Evolutionary conservation across 345 rosid species (phyloP).

Genomic region (Psidium friedrichsthalianum): DNA sequence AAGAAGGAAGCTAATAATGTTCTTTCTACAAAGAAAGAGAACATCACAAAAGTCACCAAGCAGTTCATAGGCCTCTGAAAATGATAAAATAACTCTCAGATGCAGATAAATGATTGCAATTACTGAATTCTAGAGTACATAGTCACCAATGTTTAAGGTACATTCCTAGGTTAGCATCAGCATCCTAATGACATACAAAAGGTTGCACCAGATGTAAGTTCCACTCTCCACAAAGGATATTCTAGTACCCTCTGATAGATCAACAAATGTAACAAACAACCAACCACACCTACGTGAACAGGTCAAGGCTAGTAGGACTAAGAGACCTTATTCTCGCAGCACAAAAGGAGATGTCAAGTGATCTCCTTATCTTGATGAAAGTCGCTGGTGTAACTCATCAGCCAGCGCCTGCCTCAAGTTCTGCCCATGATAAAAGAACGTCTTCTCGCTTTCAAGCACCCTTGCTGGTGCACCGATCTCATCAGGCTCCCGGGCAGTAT

Average conservation of each 20-base stretch:
- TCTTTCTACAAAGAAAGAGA: neutral
- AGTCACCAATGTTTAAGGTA: neutral
- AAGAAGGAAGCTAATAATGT: neutral
- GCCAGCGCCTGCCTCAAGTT: conserved; percentile 91
- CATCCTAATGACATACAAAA: neutral
- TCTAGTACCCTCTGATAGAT: neutral
- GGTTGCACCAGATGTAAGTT: neutral
- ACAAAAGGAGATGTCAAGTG: neutral
- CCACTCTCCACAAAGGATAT: neutral
- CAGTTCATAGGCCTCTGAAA: neutral
- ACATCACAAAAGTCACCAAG: neutral
- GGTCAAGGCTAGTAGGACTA: neutral
- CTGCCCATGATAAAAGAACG: conserved; percentile 64
- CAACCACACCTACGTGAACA: neutral
- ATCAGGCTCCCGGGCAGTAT: conserved; percentile 70
- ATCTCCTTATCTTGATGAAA: conserved; percentile 49
- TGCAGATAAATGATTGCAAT: neutral
- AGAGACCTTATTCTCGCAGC: neutral
- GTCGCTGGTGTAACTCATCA: conserved; percentile 91
- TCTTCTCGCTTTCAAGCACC: conserved; percentile 77
- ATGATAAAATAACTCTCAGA: neutral
- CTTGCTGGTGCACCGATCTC: conserved; percentile 62
- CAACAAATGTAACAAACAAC: neutral
- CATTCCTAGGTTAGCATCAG: neutral
- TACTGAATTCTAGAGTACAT: neutral